Conservation (phyloP, 306 rosid species). For the Prunus davidiana region DNA sequence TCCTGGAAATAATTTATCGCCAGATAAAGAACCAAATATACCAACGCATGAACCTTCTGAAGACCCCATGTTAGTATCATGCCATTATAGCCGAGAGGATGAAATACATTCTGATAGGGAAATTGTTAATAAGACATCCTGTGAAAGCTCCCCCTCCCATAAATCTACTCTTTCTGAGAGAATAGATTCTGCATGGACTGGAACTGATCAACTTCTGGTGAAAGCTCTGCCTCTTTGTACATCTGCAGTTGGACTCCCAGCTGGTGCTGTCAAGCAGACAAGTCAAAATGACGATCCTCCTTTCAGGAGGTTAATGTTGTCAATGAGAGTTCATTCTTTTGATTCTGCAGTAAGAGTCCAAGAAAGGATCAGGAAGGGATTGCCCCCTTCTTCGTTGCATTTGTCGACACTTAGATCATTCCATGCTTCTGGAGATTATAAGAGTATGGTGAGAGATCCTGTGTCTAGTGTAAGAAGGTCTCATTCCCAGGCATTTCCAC, state of each 20-base stretch:
- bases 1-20: conserved; percentile 30
- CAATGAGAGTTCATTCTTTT: conserved; percentile 79
- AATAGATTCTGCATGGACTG: conserved; percentile 95
- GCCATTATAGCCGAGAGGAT: conserved; percentile 33
- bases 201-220: conserved; percentile 55
- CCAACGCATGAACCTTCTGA: conserved; percentile 32
- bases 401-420: conserved; percentile 64
- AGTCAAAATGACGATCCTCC: conserved; percentile 41
- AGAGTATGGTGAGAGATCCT: conserved; percentile 83
- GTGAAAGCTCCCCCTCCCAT: conserved; percentile 30
- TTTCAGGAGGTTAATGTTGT: conserved; percentile 45
- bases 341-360: conserved; percentile 74
- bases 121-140: conserved; percentile 17
- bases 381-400: conserved; percentile 51
- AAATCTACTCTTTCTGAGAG: conserved; percentile 87
- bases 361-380: conserved; percentile 59
- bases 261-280: conserved; percentile 26
- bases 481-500: conserved; percentile 54
- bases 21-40: conserved; percentile 27
- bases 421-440: conserved; percentile 86
- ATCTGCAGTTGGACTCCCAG: conserved; percentile 33
- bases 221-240: conserved; percentile 32
- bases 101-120: conserved; percentile 52
- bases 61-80: conserved; percentile 14
- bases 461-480: conserved; percentile 46